phyloP scores from a whole-genome alignment of 2,329 filamentous ascomycete species.

The Scytalidium lignicola region DNA sequence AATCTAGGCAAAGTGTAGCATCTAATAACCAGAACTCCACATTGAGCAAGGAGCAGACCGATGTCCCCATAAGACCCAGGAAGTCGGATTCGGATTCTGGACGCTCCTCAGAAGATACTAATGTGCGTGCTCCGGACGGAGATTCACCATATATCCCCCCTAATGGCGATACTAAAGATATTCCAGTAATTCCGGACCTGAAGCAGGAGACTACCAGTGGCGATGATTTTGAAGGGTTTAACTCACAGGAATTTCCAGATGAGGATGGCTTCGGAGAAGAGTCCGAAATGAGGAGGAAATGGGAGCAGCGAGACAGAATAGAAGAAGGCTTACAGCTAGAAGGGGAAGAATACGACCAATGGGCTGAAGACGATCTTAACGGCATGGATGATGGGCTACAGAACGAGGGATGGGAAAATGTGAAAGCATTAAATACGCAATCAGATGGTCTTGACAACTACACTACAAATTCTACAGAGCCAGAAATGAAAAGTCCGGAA shows the following conservation, averaged over 20 bases:
- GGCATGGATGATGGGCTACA: constrained; percentile 13
- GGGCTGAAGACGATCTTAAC: constrained; percentile 21
- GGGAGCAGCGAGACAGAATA: no score
- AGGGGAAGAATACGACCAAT: constrained; percentile 43
- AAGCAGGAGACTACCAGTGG: constrained; percentile 45
- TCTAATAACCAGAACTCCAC: constrained; percentile 1
- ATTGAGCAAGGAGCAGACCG: neutral
- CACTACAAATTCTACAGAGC: constrained; percentile 2
- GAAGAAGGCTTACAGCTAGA: constrained; percentile 47
- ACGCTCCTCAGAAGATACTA: neutral
- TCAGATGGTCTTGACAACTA: neutral
- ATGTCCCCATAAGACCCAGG: neutral
- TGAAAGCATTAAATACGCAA: constrained; percentile 17
- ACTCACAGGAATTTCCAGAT: constrained; percentile 26
- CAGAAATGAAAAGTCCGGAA: constrained; percentile 7
- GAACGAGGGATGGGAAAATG: constrained; percentile 33
- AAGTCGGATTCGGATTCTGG: neutral
- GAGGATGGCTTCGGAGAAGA: constrained; percentile 57
- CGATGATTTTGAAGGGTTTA: constrained; percentile 48
- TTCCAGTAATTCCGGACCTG: constrained; percentile 30
- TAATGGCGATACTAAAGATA: constrained; percentile 19
- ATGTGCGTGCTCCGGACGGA: neutral
- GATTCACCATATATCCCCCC: neutral
- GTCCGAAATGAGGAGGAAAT: constrained; percentile 51
- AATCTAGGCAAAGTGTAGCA: neutral